A percentile compares a stretch with the other conserved stretches of the same genome.
phyloP scores from a whole-genome alignment of 148 eudicot genomes.

The Heliosperma pusillum region DNA sequence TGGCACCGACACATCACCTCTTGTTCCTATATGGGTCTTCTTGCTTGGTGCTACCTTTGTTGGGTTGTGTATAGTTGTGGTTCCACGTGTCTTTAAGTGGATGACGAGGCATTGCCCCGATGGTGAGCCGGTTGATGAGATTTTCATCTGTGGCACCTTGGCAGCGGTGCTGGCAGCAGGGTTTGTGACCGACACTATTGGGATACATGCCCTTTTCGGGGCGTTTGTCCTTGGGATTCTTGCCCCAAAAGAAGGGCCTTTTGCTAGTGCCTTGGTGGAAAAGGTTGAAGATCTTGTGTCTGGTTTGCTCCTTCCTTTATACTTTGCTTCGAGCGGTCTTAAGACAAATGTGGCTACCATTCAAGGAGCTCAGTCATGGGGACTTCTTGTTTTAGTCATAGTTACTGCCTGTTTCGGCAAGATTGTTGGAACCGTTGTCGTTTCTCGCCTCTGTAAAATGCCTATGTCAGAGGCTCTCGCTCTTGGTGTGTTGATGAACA shows the following conservation, averaged over 20 bases:
- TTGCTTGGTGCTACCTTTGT: slow-evolving; percentile 49
- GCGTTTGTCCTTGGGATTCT: slow-evolving; percentile 76
- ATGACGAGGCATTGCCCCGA: slow-evolving; percentile 54
- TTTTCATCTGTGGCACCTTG: slow-evolving; percentile 54
- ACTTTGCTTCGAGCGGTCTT: slow-evolving; percentile 79
- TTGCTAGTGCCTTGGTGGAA: slow-evolving; percentile 71
- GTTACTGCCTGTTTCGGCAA: slow-evolving; percentile 70
- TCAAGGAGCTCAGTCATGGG: slow-evolving; percentile 79
- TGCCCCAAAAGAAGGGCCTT: slow-evolving; percentile 74
- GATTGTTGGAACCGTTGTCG: slow-evolving; percentile 57
- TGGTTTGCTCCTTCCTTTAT: slow-evolving; percentile 73
- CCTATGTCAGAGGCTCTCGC: slow-evolving; percentile 60
- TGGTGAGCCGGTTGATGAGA: slow-evolving; percentile 75
- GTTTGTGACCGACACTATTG: slow-evolving; percentile 67
- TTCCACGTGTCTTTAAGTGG: slow-evolving; percentile 61
- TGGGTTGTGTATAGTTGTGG: slow-evolving; percentile 33
- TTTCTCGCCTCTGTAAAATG: slow-evolving; percentile 49
- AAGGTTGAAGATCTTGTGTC: slow-evolving; percentile 87
- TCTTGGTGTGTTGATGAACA: slow-evolving; percentile 72
- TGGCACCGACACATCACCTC: slow-evolving; percentile 49
- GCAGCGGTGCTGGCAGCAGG: slow-evolving; percentile 70
- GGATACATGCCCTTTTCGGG: slow-evolving; percentile 85
- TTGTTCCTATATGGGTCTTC: slow-evolving; percentile 68
- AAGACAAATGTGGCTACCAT: slow-evolving; percentile 75
- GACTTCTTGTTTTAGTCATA: slow-evolving; percentile 68